Base-by-base conservation (phyloP, 2,329 filamentous ascomycete genomes). In the Colletotrichum abscissum region DNA sequence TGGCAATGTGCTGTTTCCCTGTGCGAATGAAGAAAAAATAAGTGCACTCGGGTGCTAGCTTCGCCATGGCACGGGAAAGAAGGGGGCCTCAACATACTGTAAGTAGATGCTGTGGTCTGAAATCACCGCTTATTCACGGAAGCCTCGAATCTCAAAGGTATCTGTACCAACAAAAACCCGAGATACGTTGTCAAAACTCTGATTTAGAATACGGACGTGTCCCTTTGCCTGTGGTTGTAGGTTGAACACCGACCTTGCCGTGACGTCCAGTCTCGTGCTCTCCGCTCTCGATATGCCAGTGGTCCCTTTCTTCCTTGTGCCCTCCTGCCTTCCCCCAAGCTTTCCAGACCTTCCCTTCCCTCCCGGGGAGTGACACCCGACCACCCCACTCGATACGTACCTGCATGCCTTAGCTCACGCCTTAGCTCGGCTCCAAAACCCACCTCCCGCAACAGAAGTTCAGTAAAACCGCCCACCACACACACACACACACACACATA, bases 401-500 rank as follows among this genome's bases (percentile, higher is more conserved):
- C 67, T 56, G 28, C 22, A 55, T 65, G 60, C 55, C 55, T 55
- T 69, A 60, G 70, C 66, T 59, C 59, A 57, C 58, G 52, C 70
- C 54, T 68, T 70, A 65, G 67, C 56, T 70, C 24, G 67, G 46
- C 55, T 65, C 60, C 60, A 65, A 73, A 70, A 73, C 59, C 69
- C 67, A 73, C 67, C 67, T 70, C 70, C 70, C 70, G 70, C 67
- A 73, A 52, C 60, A 70, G 69, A 69, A 72, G 28, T 30, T 30
- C 52, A 56, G 22, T 22, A 56, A 26, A 24, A 14, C 54, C 16
- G 16, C 22, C 19, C 42, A 49, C 42, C 42, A 49, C 42, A 49
- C 60, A 49, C 60, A 14, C 42, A 49, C 42, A 14, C 11, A 2
- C 35, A 16, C 38, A 19, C 14, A 35, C 6, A 8, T 30, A 30